These are phyloP conservation scores for Gracilaria domingensis DNA, from an alignment of 23 red algal species.

Conservation along the genomic window DNA sequence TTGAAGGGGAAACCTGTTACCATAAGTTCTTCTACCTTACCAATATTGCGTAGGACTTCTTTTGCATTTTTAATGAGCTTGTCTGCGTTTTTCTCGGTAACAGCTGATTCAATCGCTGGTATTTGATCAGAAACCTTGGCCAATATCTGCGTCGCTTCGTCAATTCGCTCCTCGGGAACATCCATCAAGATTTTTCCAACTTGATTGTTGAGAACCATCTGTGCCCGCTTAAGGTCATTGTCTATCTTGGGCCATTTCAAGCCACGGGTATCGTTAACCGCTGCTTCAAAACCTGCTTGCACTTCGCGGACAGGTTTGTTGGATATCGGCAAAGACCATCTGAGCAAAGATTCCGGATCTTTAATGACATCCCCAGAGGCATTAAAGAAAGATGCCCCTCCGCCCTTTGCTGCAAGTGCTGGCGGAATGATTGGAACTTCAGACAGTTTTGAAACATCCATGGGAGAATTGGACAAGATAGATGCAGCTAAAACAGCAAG, in stretches of 20 bases:
- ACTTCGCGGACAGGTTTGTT: constrained; percentile 89
- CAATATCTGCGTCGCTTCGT: constrained; percentile 57
- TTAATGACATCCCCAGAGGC: constrained; percentile 87
- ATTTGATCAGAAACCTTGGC: constrained; percentile 54
- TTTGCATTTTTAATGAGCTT: constrained; percentile 50
- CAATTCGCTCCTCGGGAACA: constrained; percentile 40
- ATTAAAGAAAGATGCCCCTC: constrained; percentile 56
- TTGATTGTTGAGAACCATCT: constrained; percentile 64
- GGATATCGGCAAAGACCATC: constrained; percentile 93
- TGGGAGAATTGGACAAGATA: background rate
- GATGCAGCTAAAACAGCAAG: constrained; percentile 23
- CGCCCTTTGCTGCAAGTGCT: constrained; percentile 62
- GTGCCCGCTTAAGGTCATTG: constrained; percentile 55
- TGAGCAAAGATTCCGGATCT: constrained; percentile 92
- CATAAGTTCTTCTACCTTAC: constrained; percentile 77
- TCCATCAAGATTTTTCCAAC: constrained; percentile 66
- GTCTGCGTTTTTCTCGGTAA: constrained; percentile 78
- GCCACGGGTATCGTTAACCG: constrained; percentile 67
- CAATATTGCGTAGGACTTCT: constrained; percentile 80
- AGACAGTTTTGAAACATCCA: constrained; percentile 31
- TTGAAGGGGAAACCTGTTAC: constrained; percentile 90
- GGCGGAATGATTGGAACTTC: constrained; percentile 36
- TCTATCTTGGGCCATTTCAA: constrained; percentile 83
- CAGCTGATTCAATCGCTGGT: constrained; percentile 38
- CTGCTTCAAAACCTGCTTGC: constrained; percentile 76